Percentiles rank a stretch among this genome's conserved stretches.
Conservation (phyloP, 192 early-diverging fungal genomes). For the Dissophora globulifera region DNA sequence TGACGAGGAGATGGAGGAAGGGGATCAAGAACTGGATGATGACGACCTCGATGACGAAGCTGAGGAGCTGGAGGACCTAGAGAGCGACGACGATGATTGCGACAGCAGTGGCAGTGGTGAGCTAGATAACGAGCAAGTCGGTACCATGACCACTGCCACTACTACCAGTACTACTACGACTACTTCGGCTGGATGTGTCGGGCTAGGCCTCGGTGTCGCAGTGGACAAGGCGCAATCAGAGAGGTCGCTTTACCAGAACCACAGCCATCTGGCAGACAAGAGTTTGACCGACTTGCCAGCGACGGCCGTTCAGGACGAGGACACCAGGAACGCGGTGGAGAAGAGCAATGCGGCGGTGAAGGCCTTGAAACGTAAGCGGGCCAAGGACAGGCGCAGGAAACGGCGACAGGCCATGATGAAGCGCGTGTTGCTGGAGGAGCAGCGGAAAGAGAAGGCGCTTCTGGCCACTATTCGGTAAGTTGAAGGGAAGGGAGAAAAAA, state of each 20-base stretch:
- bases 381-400: slow-evolving; percentile 21
- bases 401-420: slow-evolving; percentile 27
- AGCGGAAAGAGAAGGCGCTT: slow-evolving; percentile 46
- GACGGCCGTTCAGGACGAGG: no score
- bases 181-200: no score
- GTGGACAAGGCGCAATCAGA: no score
- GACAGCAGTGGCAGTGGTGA: slow-evolving; percentile 1
- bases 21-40: no score
- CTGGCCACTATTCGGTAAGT: slow-evolving; percentile 46
- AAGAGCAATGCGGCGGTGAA: slow-evolving; percentile 1
- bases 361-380: slow-evolving; percentile 4
- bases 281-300: no score
- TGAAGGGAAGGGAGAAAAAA: background rate
- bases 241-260: no score
- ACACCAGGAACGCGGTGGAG: background rate
- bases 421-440: slow-evolving; percentile 30
- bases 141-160: no score
- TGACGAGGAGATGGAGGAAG: slow-evolving; percentile 4
- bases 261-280: no score
- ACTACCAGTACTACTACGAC: no score
- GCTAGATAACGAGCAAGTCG: background rate
- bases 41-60: slow-evolving; percentile 1
- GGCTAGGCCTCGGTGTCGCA: slow-evolving; percentile 11
- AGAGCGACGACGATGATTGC: no score
- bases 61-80: no score